Conservation (phyloP, 495 filamentous ascomycete genomes). For the Saxophila tyrrhenica region DNA sequence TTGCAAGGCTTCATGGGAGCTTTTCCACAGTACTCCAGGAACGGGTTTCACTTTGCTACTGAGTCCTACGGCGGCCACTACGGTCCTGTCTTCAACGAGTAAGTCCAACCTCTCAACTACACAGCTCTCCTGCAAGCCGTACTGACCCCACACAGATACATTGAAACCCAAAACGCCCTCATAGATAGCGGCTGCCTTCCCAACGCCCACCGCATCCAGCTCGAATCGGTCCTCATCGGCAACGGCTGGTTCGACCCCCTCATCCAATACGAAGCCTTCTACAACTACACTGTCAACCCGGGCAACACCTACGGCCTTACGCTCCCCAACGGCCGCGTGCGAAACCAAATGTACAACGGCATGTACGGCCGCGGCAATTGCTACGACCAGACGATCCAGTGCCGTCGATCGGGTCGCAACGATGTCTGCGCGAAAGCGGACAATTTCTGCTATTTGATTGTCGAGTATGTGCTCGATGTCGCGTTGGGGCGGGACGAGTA, state of each 20-base stretch:
- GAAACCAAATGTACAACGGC: conserved; percentile 43
- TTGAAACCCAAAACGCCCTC: conserved; percentile 55
- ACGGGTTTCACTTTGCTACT: conserved; percentile 47
- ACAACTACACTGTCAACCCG: conserved; percentile 46
- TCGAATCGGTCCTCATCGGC: conserved; percentile 46
- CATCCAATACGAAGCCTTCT: conserved; percentile 51
- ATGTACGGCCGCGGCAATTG: conserved; percentile 54
- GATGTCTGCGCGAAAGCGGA: conserved; percentile 41
- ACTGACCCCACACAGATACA: conserved; percentile 30
- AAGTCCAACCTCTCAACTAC: neutral
- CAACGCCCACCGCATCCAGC: conserved; percentile 38
- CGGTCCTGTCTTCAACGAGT: conserved; percentile 47
- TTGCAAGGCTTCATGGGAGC: conserved; percentile 54
- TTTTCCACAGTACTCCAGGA: conserved; percentile 47
- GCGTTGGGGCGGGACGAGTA: conserved; percentile 47
- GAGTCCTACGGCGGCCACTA: conserved; percentile 56
- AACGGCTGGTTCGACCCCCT: conserved; percentile 47
- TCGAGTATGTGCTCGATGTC: conserved; percentile 42
- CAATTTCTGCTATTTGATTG: conserved; percentile 43
- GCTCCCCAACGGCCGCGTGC: conserved; percentile 21
- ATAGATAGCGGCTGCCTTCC: conserved; percentile 22
- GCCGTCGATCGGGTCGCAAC: conserved; percentile 35
- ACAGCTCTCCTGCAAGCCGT: neutral
- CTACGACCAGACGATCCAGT: conserved; percentile 44
- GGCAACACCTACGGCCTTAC: conserved; percentile 51